These are phyloP conservation scores for Coriolopsis trogii DNA, from an alignment of 1,284 basidiomycete species.

Conservation along the genomic window DNA sequence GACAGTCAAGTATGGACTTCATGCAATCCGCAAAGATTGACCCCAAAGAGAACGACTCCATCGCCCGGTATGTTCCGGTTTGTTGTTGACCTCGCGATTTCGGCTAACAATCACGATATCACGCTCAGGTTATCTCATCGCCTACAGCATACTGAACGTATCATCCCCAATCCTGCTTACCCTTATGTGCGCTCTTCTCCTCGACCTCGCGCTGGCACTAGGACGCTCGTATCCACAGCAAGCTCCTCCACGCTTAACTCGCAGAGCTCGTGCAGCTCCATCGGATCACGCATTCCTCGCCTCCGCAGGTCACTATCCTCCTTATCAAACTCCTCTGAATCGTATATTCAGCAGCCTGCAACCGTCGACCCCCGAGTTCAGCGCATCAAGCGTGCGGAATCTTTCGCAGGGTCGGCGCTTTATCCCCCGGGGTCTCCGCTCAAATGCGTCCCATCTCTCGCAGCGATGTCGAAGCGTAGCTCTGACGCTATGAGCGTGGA, in stretches of 20 bases:
- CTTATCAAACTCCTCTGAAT: constrained; percentile 38
- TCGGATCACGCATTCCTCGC: constrained; percentile 39
- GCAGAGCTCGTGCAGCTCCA: constrained; percentile 50
- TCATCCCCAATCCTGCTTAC: constrained; percentile 51
- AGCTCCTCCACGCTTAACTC: constrained; percentile 69
- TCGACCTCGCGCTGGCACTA: constrained; percentile 15
- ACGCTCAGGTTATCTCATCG: constrained; percentile 63
- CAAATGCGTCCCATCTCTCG: constrained; percentile 45
- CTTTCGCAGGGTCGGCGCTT: constrained; percentile 31
- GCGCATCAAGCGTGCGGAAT: constrained; percentile 36
- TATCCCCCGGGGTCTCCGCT: constrained; percentile 35
- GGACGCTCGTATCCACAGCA: constrained; percentile 54
- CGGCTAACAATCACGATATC: constrained; percentile 14
- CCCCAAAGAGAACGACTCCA: constrained; percentile 54
- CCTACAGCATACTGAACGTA: constrained; percentile 65
- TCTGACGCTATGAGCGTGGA: constrained; percentile 40
- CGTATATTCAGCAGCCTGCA: constrained; percentile 28
- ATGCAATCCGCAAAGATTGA: constrained; percentile 52
- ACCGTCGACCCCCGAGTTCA: constrained; percentile 31
- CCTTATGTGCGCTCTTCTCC: constrained; percentile 55
- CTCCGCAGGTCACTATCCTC: constrained; percentile 38
- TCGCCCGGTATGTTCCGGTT: constrained; percentile 55
- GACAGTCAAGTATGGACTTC: constrained; percentile 86
- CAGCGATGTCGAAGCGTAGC: constrained; percentile 35
- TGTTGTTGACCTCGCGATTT: constrained; percentile 14